Percentiles rank a stretch among this genome's conserved stretches.
Evolutionary conservation across 306 rosid genomes (phyloP).

Genomic region (Abrus precatorius): DNA sequence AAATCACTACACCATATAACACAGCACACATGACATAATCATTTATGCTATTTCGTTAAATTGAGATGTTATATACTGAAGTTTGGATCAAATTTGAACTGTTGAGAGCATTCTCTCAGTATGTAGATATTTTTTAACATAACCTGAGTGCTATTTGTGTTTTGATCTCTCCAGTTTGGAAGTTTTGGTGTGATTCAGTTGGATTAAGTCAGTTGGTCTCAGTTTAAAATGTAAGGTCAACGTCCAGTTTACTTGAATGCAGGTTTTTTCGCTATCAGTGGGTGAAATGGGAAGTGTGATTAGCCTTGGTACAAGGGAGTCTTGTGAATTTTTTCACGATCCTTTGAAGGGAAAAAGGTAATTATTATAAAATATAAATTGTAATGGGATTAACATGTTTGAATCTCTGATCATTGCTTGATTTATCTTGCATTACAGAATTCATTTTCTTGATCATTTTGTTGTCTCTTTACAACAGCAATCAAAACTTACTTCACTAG

Average conservation of each 20-base stretch:
- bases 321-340: conserved; percentile 86
- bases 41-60: conserved; percentile 5
- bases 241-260: conserved; percentile 53
- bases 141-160: neutral
- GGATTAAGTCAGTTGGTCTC: conserved; percentile 8
- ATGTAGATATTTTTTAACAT: neutral
- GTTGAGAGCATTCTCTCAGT: neutral
- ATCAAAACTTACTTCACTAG: no score
- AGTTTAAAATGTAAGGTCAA: neutral
- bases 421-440: conserved; percentile 24
- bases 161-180: neutral
- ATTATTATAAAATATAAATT: conserved; percentile 7
- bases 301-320: conserved; percentile 77
- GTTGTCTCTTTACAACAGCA: no score
- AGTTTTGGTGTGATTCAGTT: conserved; percentile 38
- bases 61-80: neutral
- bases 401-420: conserved; percentile 8
- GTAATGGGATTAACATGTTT: conserved; percentile 3
- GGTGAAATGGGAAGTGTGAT: conserved; percentile 82
- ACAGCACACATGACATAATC: neutral
- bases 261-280: conserved; percentile 89
- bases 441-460: neutral
- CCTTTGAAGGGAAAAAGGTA: conserved; percentile 87
- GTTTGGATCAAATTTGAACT: neutral
- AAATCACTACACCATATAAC: neutral